phyloP scores from a whole-genome alignment of 345 rosid species.

The Eucalyptus fibrosa region DNA sequence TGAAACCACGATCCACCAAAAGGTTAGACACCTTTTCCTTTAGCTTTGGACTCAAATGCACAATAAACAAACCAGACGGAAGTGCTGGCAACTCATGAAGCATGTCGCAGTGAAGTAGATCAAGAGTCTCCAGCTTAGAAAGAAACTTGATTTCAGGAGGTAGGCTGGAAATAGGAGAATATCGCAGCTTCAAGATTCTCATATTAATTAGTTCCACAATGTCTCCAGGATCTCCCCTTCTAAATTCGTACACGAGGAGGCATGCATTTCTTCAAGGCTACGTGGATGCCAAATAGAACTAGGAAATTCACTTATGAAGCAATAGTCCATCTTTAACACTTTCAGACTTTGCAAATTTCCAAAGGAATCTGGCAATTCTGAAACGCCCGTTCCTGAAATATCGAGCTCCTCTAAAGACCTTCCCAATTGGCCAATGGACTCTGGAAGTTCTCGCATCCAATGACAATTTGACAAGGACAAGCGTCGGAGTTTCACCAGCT shows the following conservation, averaged over 20 bases:
- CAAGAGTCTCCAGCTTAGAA: not conserved
- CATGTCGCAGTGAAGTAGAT: not conserved
- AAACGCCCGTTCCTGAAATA: no score
- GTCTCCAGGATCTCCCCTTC: not conserved
- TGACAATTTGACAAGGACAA: no score
- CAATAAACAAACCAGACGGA: not conserved
- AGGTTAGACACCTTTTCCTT: not conserved
- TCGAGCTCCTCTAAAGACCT: no score
- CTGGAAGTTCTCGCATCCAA: no score
- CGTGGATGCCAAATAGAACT: not conserved
- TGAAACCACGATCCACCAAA: no score
- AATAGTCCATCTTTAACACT: no score
- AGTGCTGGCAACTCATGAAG: not conserved
- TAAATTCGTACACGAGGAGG: not conserved
- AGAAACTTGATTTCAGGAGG: not conserved
- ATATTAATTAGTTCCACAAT: not conserved
- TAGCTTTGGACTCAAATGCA: not conserved
- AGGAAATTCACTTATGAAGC: not conserved
- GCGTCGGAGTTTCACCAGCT: no score
- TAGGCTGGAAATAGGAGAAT: not conserved
- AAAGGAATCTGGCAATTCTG: no score
- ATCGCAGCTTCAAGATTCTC: not conserved
- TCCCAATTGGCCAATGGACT: no score
- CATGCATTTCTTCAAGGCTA: not conserved
- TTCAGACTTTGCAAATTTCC: no score